These are phyloP conservation scores for Erysimum cheiranthoides DNA, from an alignment of 345 rosid genomes.

Conservation along the genomic window DNA sequence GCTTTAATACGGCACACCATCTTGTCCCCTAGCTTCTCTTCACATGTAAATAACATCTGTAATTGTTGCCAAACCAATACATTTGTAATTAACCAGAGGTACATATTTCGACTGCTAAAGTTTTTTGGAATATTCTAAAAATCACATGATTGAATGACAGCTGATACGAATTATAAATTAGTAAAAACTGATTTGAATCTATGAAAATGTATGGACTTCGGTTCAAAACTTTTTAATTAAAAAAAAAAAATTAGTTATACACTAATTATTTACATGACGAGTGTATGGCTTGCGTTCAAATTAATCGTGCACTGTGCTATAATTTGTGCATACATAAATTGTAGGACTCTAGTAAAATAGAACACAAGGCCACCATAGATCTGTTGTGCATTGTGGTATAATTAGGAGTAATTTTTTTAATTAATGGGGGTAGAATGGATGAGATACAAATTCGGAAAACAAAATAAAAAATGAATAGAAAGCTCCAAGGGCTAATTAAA, in stretches of 20 bases:
- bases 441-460: constrained; percentile 2
- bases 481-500: neutral
- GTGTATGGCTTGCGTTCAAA: neutral
- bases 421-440: constrained; percentile 3
- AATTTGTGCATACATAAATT: neutral
- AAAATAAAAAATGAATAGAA: constrained; percentile 17
- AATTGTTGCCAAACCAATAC: neutral
- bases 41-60: neutral
- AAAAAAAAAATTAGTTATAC: too few relatives aligned
- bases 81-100: neutral
- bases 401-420: neutral
- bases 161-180: too few relatives aligned
- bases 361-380: neutral
- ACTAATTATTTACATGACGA: neutral
- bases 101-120: too few relatives aligned
- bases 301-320: neutral
- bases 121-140: too few relatives aligned
- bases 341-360: neutral
- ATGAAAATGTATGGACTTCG: too few relatives aligned
- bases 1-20: too few relatives aligned
- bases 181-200: too few relatives aligned
- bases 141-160: too few relatives aligned
- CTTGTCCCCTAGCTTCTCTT: neutral
- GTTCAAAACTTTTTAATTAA: too few relatives aligned
- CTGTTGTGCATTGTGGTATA: constrained; percentile 12